Conservation (phyloP, 2,329 filamentous ascomycete genomes). For the Trichoderma asperellum region DNA sequence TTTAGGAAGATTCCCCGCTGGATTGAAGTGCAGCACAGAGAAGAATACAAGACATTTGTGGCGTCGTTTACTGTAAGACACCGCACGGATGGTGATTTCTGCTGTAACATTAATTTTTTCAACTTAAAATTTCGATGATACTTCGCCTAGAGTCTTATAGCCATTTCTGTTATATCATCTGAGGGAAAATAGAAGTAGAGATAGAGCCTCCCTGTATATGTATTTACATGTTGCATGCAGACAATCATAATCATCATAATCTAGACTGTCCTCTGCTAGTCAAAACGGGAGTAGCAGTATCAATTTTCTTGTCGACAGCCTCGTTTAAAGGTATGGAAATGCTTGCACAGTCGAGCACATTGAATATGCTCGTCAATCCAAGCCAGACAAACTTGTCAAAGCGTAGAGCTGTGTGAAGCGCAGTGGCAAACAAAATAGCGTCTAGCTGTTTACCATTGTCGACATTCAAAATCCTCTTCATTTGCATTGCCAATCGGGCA, state of each 20-base stretch:
- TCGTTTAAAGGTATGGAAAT: constrained; percentile 8
- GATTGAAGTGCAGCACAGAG: neutral
- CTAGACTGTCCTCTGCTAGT: neutral
- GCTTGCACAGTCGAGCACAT: neutral
- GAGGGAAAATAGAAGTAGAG: no score
- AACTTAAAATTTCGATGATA: no score
- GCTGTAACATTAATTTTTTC: no score
- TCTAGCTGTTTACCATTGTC: neutral
- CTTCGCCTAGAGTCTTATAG: neutral
- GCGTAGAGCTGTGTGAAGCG: neutral
- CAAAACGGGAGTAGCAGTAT: neutral
- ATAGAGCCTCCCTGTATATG: no score
- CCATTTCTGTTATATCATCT: neutral
- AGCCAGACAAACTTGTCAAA: constrained; percentile 5
- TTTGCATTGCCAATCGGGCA: neutral
- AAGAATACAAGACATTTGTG: neutral
- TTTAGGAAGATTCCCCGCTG: no score
- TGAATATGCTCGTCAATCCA: neutral
- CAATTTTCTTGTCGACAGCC: neutral
- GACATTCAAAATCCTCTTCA: neutral
- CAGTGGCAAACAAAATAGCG: neutral
- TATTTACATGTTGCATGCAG: neutral
- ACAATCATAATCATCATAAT: neutral
- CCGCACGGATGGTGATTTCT: neutral
- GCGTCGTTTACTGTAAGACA: no score